Base-by-base conservation (phyloP, 192 early-diverging fungal genomes). In the Glomus cerebriforme region DNA sequence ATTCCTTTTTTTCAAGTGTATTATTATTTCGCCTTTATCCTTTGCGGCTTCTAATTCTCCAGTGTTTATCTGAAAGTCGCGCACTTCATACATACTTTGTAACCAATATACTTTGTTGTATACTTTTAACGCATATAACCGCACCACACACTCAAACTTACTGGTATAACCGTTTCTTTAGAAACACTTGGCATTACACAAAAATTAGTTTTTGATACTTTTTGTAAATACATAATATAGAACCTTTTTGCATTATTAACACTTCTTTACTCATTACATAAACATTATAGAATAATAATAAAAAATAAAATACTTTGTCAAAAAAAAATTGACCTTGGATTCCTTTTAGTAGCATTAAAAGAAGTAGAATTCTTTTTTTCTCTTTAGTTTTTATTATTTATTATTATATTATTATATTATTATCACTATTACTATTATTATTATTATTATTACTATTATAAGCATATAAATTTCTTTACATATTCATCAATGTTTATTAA, bases 61-160 rank as follows among this genome's bases (percentile, higher is more conserved):
- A 12, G 26, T 13, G 29, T 64, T 29, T 64, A 64, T 29, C 7
- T 64, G 24, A 64, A 27, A 64, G 24, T 29, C 62, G 24, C 29
- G 8, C 26, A 64, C 62, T 10, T 64, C 62, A 64, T 64, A 64
- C 62, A 64, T 64, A 29, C 29, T 13, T 27, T 27, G 62, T 29
- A 13, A 64, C 62, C 62, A 29, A 24, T 4, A 29, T 29, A 37
- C 29, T 29, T 65, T 35, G 22, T 67, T 67, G 65, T 34, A 67
- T 67, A 67, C 32, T 67, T 35, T 26, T 67, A n/a, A 37, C 65
- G 65, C 65, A 35, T 67, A 67, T 35, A 67, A 6, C 65, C 29
- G 65, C 65, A 66, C 64, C 26, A 66, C 7, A 32, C 64, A 67
- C 35, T 39, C 13, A 67, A 26, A 67, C 12, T 34, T 35, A 39